phyloP scores from a whole-genome alignment of 805 yeast genomes.

The Millerozyma acaciae region DNA sequence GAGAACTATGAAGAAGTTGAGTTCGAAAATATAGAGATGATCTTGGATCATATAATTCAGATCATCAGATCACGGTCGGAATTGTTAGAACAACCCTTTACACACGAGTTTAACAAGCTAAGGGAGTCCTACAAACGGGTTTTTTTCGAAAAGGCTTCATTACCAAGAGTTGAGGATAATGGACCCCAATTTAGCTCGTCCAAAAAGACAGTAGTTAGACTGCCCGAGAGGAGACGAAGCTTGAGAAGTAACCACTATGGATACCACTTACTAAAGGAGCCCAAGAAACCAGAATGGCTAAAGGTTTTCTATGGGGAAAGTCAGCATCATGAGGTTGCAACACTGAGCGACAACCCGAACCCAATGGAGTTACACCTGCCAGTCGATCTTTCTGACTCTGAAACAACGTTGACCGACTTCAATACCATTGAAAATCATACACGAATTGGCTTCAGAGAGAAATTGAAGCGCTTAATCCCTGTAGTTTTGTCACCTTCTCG shows the following conservation, averaged over 20 bases:
- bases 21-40: background rate
- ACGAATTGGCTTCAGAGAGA: too few species aligned
- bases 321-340: too few species aligned
- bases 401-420: too few species aligned
- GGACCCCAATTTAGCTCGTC: background rate
- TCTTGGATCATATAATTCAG: slow-evolving; percentile 1
- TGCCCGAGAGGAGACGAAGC: background rate
- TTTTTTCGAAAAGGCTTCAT: too few species aligned
- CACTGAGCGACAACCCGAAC: too few species aligned
- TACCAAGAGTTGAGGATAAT: too few species aligned
- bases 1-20: background rate
- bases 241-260: slow-evolving; percentile 5
- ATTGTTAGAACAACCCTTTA: background rate
- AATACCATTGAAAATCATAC: too few species aligned
- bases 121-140: background rate
- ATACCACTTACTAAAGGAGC: slow-evolving; percentile 4
- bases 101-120: slow-evolving; percentile 1
- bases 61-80: background rate
- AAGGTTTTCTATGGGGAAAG: slow-evolving; percentile 6
- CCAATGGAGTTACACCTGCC: too few species aligned
- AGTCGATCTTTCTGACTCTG: too few species aligned
- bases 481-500: too few species aligned
- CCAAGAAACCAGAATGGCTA: slow-evolving; percentile 7
- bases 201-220: slow-evolving; percentile 6
- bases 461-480: too few species aligned